A percentile compares a stretch with the other conserved stretches of the same genome.
These are phyloP conservation scores for Aspergillus jensenii DNA, from an alignment of 2,329 filamentous ascomycete species.

Conservation along the genomic window DNA sequence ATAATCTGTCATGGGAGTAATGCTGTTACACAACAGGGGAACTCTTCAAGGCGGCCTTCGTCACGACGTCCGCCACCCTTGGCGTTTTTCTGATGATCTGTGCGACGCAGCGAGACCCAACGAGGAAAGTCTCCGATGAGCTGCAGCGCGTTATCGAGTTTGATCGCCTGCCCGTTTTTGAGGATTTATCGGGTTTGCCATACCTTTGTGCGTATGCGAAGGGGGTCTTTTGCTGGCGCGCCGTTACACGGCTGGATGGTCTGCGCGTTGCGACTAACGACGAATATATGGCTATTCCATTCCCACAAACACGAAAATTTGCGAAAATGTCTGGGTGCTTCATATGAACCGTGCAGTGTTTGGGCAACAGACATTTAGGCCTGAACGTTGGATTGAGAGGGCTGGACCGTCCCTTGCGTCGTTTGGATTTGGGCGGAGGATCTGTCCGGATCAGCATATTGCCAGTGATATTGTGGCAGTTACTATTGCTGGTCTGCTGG, in stretches of 20 bases:
- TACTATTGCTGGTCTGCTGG: not conserved
- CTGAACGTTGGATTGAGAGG: constrained; percentile 25
- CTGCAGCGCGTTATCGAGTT: not conserved
- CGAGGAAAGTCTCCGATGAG: not conserved
- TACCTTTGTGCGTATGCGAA: not conserved
- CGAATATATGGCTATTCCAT: constrained; percentile 44
- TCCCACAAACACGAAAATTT: constrained; percentile 46
- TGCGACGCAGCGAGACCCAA: not conserved
- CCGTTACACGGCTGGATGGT: constrained; percentile 21
- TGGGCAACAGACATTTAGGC: constrained; percentile 35
- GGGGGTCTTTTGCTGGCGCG: not conserved
- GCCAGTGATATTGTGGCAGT: not conserved
- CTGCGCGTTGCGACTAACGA: no score
- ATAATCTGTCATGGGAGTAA: constrained; percentile 42
- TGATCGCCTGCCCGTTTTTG: not conserved
- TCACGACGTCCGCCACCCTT: not conserved
- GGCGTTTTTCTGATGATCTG: not conserved
- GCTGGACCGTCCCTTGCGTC: not conserved
- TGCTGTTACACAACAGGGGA: constrained; percentile 47
- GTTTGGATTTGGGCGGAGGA: not conserved
- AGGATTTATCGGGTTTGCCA: not conserved
- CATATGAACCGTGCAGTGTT: constrained; percentile 41
- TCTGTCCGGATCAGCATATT: not conserved
- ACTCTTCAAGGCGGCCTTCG: constrained; percentile 31
- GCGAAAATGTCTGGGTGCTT: constrained; percentile 43